These are phyloP conservation scores for Nitzschia putrida DNA, from an alignment of 108 stramenopile genomes.

Conservation along the genomic window DNA sequence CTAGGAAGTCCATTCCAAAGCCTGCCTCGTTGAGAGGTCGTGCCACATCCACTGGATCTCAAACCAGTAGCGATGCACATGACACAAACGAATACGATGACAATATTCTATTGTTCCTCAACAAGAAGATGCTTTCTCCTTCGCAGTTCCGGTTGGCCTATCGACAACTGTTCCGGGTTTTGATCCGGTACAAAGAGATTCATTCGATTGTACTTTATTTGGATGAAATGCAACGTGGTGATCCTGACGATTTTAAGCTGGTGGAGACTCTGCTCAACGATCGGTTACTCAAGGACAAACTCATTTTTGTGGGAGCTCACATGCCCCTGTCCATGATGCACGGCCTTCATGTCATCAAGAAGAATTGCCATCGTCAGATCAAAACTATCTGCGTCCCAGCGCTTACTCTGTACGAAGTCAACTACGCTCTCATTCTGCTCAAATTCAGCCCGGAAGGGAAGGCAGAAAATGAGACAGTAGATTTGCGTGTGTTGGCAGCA, in stretches of 20 bases:
- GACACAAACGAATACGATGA: no score
- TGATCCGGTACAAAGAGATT: not conserved
- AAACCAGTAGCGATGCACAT: no score
- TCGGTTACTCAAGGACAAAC: not conserved
- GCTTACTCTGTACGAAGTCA: not conserved
- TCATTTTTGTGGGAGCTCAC: slow-evolving; percentile 15
- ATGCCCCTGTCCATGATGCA: slow-evolving; percentile 2
- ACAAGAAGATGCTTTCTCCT: not conserved
- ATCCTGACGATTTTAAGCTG: slow-evolving; percentile 14
- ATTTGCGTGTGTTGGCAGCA: not conserved
- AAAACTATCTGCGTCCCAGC: not conserved
- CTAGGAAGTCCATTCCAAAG: no score
- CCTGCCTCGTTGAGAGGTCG: no score
- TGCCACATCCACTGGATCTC: no score
- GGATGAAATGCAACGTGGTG: slow-evolving; percentile 18
- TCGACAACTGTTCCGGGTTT: slow-evolving; percentile 9
- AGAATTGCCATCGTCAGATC: not conserved
- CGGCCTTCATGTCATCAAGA: slow-evolving; percentile 2
- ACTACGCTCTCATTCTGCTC: not conserved
- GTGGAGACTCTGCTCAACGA: slow-evolving; percentile 11
- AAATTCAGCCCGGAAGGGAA: not conserved
- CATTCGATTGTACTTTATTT: slow-evolving; percentile 1
- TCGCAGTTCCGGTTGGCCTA: slow-evolving; percentile 5
- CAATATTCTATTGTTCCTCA: no score
- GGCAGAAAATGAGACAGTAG: not conserved